These are phyloP conservation scores for Toxicodendron radicans DNA, from an alignment of 345 rosid species.

Conservation along the genomic window DNA sequence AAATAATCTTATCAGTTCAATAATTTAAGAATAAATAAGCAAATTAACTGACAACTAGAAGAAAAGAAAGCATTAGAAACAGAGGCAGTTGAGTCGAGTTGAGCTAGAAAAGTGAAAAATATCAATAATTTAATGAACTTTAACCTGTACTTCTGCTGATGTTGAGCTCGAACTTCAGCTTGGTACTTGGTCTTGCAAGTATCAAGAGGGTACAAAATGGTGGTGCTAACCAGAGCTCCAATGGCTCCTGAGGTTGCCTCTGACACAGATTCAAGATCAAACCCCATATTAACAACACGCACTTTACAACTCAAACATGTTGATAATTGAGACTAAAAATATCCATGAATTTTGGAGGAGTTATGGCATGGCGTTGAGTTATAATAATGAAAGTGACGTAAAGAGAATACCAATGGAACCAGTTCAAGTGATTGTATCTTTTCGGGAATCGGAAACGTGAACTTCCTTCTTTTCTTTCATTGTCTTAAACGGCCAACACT, in stretches of 20 bases:
- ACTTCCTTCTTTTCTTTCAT: neutral
- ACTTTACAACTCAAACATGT: neutral
- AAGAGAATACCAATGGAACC: neutral
- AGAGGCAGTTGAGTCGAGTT: neutral
- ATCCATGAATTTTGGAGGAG: constrained; percentile 14
- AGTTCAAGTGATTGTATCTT: constrained; percentile 23
- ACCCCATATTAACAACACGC: constrained; percentile 32
- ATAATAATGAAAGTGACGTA: constrained; percentile 9
- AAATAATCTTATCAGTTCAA: neutral
- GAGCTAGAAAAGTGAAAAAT: neutral
- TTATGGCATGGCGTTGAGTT: neutral
- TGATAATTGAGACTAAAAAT: neutral
- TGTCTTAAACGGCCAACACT: constrained; percentile 5
- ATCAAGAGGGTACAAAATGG: constrained; percentile 81
- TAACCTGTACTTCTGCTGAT: constrained; percentile 69
- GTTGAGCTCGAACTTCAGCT: constrained; percentile 67
- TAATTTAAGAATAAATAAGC: too few species aligned
- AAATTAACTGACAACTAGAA: too few species aligned
- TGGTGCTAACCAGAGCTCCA: constrained; percentile 72
- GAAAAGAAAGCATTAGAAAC: neutral
- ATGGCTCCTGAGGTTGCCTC: constrained; percentile 87
- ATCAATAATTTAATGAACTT: neutral
- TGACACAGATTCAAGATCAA: constrained; percentile 64
- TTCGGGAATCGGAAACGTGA: constrained; percentile 33
- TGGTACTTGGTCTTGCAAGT: constrained; percentile 86